A percentile compares a stretch with the other conserved stretches of the same genome.
Conservation (phyloP, 1,139 yeast species). For the Kodamaea arcana region DNA sequence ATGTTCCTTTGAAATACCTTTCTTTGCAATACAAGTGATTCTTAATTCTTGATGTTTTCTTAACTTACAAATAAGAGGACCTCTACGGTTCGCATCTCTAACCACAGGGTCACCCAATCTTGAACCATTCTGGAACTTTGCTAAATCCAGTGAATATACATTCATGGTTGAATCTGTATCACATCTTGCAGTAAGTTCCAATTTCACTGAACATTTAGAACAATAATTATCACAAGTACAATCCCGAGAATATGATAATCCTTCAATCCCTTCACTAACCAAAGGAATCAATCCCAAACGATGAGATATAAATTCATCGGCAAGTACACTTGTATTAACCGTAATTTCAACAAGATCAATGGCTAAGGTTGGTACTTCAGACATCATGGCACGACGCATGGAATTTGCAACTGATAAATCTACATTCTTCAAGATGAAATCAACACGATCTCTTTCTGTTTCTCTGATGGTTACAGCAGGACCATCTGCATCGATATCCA, state of each 20-base stretch:
- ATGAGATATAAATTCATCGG: constrained; percentile 94
- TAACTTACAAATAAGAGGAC: constrained; percentile 84
- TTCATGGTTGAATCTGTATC: constrained; percentile 85
- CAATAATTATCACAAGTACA: constrained; percentile 98
- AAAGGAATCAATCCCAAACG: constrained; percentile 89
- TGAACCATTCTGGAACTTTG: constrained; percentile 45
- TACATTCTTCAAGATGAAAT: constrained; percentile 81
- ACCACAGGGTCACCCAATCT: constrained; percentile 80
- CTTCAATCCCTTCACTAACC: constrained; percentile 78
- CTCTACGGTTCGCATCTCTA: constrained; percentile 70
- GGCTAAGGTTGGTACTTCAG: constrained; percentile 95
- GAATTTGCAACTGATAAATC: constrained; percentile 93
- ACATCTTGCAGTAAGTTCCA: constrained; percentile 82
- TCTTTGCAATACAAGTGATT: constrained; percentile 90
- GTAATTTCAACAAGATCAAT: constrained; percentile 95
- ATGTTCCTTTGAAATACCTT: constrained; percentile 97
- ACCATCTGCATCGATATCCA: constrained; percentile 41
- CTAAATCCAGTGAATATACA: constrained; percentile 84
- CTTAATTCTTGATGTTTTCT: constrained; percentile 90
- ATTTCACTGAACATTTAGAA: constrained; percentile 86
- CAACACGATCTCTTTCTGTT: constrained; percentile 81
- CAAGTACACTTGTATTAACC: constrained; percentile 87
- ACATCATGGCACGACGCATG: constrained; percentile 82
- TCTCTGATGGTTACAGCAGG: constrained; percentile 89
- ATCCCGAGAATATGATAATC: constrained; percentile 79